Base-by-base conservation (phyloP, 129 eudicot genomes). In the Arctium minus region DNA sequence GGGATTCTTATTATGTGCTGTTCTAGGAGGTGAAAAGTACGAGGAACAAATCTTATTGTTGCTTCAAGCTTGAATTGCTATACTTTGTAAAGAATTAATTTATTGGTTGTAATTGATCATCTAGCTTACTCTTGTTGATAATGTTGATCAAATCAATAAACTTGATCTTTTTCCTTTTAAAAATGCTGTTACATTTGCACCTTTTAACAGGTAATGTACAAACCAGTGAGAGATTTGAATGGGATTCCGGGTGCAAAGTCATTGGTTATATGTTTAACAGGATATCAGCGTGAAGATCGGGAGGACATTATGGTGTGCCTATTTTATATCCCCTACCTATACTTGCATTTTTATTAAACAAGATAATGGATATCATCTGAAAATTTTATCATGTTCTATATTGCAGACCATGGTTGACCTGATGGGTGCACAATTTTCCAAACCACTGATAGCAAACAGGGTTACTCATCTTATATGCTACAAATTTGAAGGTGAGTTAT, bases 381-480 rank as follows among this genome's bases (percentile, higher is more conserved):
- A 60, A 29, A 1, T 65, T 44, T 40, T 8, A 6, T 77, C 22
- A 8, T 88, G 48, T 67, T 86, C 12, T 44, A 31, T 80, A 53
- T 73, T 56, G 27, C 80, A 93, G 99, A 86, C 87, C 31, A 90
- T 92, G 99, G 98, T 93, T 87, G 84, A 83, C 27, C 72, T 90
- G 82, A 96, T 96, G 96, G 99, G 99, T 40, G 97, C 99, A 33
- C 88, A 64, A 9, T 90, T 96, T 85, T 89, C 97, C 33, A 93
- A 96, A 88, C 94, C 99, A 72, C 75, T 96, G 89, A 89, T 85
- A 35, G 97, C 98, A 69, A 87, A 79, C 81, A 91, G 84, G 84
- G 94, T 93, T 81, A 96, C 99, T 81, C 99, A 96, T 90, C 98
- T 96, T 7, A 83, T 96, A 86, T 93, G 99, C 92, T 96, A 90